These are phyloP conservation scores for Panaeolus cyanescens DNA, from an alignment of 768 basidiomycete genomes.

Conservation along the genomic window DNA sequence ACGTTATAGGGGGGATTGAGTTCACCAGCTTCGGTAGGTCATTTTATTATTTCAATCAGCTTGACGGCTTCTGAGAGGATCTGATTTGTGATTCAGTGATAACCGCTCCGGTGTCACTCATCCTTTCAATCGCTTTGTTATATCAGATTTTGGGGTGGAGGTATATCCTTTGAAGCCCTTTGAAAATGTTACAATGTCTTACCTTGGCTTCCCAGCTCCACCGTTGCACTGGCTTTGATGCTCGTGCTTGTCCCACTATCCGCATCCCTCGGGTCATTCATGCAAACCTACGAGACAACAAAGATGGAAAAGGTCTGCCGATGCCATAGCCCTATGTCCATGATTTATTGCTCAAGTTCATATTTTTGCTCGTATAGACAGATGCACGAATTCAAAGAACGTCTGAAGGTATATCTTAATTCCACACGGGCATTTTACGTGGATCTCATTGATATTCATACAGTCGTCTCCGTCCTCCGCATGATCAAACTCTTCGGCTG, in stretches of 20 bases:
- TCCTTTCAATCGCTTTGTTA: slow-evolving; percentile 42
- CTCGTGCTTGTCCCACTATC: slow-evolving; percentile 57
- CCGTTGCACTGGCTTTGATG: slow-evolving; percentile 58
- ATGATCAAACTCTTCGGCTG: slow-evolving; percentile 77
- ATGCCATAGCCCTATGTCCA: too few species aligned
- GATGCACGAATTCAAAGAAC: slow-evolving; percentile 64
- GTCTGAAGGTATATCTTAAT: slow-evolving; percentile 49
- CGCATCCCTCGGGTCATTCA: slow-evolving; percentile 50
- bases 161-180: slow-evolving; percentile 16
- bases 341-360: too few species aligned
- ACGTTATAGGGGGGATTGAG: slow-evolving; percentile 11
- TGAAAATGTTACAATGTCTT: neutral
- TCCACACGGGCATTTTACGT: neutral
- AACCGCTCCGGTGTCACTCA: slow-evolving; percentile 43
- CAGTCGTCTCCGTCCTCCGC: slow-evolving; percentile 56
- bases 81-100: slow-evolving; percentile 25
- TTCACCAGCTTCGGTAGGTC: slow-evolving; percentile 11
- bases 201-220: slow-evolving; percentile 35
- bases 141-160: slow-evolving; percentile 49
- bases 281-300: slow-evolving; percentile 47
- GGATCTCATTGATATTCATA: slow-evolving; percentile 22
- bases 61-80: neutral
- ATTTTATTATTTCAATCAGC: neutral
- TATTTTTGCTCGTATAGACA: slow-evolving; percentile 18
- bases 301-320: slow-evolving; percentile 48